Evolutionary conservation across 805 yeast species (phyloP).

Genomic region (Nakazawaea sp.): DNA sequence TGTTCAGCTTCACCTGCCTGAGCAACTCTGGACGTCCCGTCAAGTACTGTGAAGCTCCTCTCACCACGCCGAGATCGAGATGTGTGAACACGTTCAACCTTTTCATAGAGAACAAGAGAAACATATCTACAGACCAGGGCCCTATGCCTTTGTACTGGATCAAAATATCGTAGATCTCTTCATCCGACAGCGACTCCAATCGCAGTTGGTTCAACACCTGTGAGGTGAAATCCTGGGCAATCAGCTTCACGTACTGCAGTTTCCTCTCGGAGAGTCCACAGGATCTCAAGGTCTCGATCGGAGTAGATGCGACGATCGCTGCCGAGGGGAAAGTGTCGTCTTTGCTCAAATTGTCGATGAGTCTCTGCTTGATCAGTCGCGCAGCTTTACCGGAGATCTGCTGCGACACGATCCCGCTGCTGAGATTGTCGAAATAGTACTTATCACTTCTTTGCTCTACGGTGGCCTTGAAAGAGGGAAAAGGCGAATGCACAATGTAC

Average conservation of each 20-base stretch:
- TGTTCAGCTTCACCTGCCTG: conserved; percentile 32
- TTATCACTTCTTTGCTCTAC: conserved; percentile 12
- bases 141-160: conserved; percentile 66
- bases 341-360: conserved; percentile 29
- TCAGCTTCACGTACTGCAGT: conserved; percentile 50
- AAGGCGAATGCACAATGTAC: conserved; percentile 6
- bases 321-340: conserved; percentile 44
- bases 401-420: conserved; percentile 54
- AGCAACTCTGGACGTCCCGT: conserved; percentile 43
- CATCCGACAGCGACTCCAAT: conserved; percentile 31
- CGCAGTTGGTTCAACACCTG: conserved; percentile 28
- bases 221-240: conserved; percentile 44
- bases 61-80: conserved; percentile 78
- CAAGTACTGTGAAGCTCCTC: conserved; percentile 69
- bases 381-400: conserved; percentile 85
- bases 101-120: conserved; percentile 60
- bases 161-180: conserved; percentile 41
- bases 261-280: conserved; percentile 71
- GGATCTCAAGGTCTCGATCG: conserved; percentile 42
- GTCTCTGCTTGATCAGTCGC: conserved; percentile 44
- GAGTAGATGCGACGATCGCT: conserved; percentile 29
- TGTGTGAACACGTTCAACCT: conserved; percentile 66
- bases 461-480: neutral
- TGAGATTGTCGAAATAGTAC: conserved; percentile 34
- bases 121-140: conserved; percentile 88